Evolutionary conservation across 2,329 filamentous ascomycete species (phyloP), one percentile per base, ranked within the genome.

Genomic region (Neopestalotiopsis sp.): DNA sequence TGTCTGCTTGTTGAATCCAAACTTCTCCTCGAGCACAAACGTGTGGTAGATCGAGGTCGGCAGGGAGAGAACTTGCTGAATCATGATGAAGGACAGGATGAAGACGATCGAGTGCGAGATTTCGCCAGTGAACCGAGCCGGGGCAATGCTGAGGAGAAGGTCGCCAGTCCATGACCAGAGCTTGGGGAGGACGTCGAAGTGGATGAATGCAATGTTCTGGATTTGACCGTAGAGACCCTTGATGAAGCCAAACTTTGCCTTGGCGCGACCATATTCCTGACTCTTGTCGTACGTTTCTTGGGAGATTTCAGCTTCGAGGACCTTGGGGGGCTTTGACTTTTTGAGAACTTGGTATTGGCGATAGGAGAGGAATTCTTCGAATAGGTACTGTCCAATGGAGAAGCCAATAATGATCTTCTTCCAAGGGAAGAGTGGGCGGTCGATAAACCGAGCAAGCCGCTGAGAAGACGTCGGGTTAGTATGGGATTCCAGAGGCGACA

Each of bases 1-100:
- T 0, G 96, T 98, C 86, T 97, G 94, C 85, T 99, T 99, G 83
- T 99, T 99, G 89, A 99, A 99, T 64, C 96, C 96, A 76, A 97
- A 99, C 79, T 94, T 93, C 83, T 98, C 95, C 82, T 99, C 96
- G 68, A 99, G 86, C 62, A 98, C 93, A 78, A 99, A 99, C 13
- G 94, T 96, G 83, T 95, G 91, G 85, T 98, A 99, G 81, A 98
- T 90, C 67, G 90, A 92, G 70, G 91, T 88, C 3, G 96, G 96
- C 66, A 98, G 84, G 68, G 91, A 92, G 72, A 97, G 83, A 67
- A 93, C 73, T 76, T 95, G 94, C 74, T 94, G 92, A 75, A 97
- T 88, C 76, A 97, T 81, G 75, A 94, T 92, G 81, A 97, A 97
- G 68, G 89, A 86, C 77, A 98, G 91, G 81, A 98, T 89, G 84